A percentile compares a stretch with the other conserved stretches of the same genome.
Conservation (phyloP, 2,329 filamentous ascomycete species). For the Xylariaceae sp. region DNA sequence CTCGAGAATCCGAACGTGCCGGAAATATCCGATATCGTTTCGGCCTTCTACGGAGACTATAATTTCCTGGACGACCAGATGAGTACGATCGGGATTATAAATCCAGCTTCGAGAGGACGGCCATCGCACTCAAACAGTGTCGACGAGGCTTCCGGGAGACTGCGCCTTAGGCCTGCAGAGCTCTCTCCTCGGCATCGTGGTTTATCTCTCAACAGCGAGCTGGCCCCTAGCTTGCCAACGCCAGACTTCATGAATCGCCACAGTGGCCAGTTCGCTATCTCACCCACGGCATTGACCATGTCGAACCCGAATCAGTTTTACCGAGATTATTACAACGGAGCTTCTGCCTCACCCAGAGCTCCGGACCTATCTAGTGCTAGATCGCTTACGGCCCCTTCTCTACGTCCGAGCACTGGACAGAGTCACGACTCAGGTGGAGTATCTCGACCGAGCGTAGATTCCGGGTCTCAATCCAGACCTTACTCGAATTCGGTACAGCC, state of each 20-base stretch:
- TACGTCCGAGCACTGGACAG: slow-evolving; percentile 56
- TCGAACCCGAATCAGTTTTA: slow-evolving; percentile 54
- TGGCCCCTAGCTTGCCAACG: slow-evolving; percentile 59
- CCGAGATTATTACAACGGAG: slow-evolving; percentile 50
- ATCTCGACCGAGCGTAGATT: slow-evolving; percentile 51
- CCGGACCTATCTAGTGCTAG: slow-evolving; percentile 51
- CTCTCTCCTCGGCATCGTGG: slow-evolving; percentile 52
- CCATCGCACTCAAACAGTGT: slow-evolving; percentile 56
- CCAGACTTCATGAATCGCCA: slow-evolving; percentile 63
- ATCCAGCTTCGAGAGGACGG: slow-evolving; percentile 62
- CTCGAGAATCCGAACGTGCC: slow-evolving; percentile 64
- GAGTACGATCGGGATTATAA: slow-evolving; percentile 70
- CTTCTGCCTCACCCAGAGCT: slow-evolving; percentile 54
- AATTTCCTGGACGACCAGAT: slow-evolving; percentile 70
- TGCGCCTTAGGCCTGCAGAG: slow-evolving; percentile 47
- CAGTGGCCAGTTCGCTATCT: slow-evolving; percentile 63
- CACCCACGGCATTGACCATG: slow-evolving; percentile 44
- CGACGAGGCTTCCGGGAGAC: slow-evolving; percentile 48
- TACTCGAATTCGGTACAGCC: slow-evolving; percentile 55
- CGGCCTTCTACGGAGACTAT: slow-evolving; percentile 75
- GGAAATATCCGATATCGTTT: slow-evolving; percentile 68
- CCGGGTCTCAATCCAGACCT: slow-evolving; percentile 40
- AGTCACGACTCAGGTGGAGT: slow-evolving; percentile 54
- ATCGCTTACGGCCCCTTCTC: slow-evolving; percentile 42
- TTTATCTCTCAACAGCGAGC: slow-evolving; percentile 59